Evolutionary conservation across 2,329 filamentous ascomycete genomes (phyloP), one percentile per base, ranked within the genome.

Genomic region (Beauveria sp.): DNA sequence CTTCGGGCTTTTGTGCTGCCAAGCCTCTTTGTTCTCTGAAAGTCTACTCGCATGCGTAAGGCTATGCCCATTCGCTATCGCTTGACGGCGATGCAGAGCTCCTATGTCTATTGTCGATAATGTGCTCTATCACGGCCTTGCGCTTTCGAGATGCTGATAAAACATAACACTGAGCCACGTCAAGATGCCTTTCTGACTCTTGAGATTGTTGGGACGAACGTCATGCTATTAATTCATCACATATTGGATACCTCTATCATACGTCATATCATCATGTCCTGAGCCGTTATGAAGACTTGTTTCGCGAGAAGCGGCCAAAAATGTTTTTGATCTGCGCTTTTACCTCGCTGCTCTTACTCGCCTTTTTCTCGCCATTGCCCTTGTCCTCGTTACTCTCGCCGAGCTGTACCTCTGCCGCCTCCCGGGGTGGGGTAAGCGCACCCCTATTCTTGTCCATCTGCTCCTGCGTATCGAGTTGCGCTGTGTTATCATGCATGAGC

Each of bases 401-500:
- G n/a, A n/a, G 20, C 24, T 62, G 55, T n/a, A 40, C 53, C 47
- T 49, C 55, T 9, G 55, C 55, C 22, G 55, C 45, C 16, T 52
- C 60, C 24, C 9, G 34, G 20, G 45, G 52, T 26, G 51, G 51
- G 2, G 51, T 56, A 14, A 56, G 51, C 66, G 67, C 5, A 67
- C 69, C 20, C 67, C 65, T 40, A 58, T 68, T 67, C 58, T 69
- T 68, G 28, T 66, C 63, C 51, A 68, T 51, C 42, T 73, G 67
- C 52, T 72, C 67, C 52, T 78, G 72, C 2, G 71, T 71, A 40
- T 83, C 78, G 5, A 84, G 66, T 66, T 83, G 78, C 8, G 74
- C 79, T 0, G 81, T 84, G 60, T 84, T 76, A 14, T 80, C 75
- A 50, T 82, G 74, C 81, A 84, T 84, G 42, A 83, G 76, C 65